Conservation (phyloP, 73 alveolate genomes). For the Paramecium octaurelia region DNA sequence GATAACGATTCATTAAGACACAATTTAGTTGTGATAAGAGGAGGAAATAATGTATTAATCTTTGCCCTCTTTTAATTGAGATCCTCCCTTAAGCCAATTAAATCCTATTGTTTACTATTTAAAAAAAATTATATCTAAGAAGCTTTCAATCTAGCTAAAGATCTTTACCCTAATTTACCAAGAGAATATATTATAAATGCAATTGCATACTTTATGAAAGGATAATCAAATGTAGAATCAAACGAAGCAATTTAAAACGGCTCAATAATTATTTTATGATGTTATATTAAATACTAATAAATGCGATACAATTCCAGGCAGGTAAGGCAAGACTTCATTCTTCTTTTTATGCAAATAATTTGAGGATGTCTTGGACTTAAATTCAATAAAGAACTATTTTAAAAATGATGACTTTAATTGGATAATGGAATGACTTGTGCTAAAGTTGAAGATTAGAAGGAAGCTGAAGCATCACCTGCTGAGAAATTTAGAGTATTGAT, state of each 20-base stretch:
- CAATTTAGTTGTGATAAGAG: conserved; percentile 96
- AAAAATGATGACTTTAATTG: conserved; percentile 97
- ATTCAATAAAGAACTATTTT: conserved; percentile 86
- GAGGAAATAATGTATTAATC: conserved; percentile 96
- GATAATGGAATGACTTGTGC: conserved; percentile 95
- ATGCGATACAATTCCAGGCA: conserved; percentile 99
- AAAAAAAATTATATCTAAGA: conserved; percentile 89
- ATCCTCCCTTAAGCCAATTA: conserved; percentile 96
- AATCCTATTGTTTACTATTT: conserved; percentile 94
- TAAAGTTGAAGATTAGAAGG: conserved; percentile 88
- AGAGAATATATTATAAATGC: conserved; percentile 96
- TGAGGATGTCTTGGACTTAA: conserved; percentile 89
- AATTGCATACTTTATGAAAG: conserved; percentile 96
- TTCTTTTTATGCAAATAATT: conserved; percentile 86
- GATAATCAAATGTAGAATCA: conserved; percentile 83
- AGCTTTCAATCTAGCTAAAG: conserved; percentile 95
- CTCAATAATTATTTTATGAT: conserved; percentile 91
- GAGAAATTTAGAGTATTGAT: conserved; percentile 66
- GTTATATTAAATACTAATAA: conserved; percentile 98
- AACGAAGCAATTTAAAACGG: conserved; percentile 92
- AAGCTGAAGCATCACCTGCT: conserved; percentile 89
- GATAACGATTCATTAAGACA: conserved; percentile 96
- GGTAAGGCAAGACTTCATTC: conserved; percentile 98
- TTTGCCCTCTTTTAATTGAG: conserved; percentile 94
- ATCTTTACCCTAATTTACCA: conserved; percentile 95